Base-by-base conservation (phyloP, 2,329 filamentous ascomycete species). In the Saccharata proteae region DNA sequence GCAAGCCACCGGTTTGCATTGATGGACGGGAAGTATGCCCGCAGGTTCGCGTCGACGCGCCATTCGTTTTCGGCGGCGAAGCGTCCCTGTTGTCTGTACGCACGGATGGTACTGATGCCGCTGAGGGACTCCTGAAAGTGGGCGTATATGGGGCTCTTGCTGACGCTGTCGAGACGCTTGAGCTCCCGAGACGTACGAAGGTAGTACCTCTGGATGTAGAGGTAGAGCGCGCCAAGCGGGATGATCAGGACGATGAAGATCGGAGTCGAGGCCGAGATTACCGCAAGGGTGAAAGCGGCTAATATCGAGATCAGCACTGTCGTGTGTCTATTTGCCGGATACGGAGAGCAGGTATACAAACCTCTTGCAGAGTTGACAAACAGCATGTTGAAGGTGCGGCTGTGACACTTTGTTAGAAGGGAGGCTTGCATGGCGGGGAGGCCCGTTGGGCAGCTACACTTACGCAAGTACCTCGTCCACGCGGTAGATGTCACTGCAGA, bases 91-190 rank as follows among this genome's bases (percentile, higher is more conserved):
- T 98, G 88, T 39, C 79, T 72, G 62, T 93, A 98, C 20, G 90
- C 92, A 42, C 92, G 80, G 49, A 98, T 96, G 8, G 90, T 98
- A 38, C 82, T 83, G 50, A 94, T 80, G 25, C 90, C 90, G 39
- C 84, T 88, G 7, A 98, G 71, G 2, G 85, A 92, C 59, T 98
- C 92, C 53, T 98, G 90, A 62, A 98, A 98, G 57, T 98, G 92
- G 5, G 90, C 90, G 55, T 86, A 98, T 46, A 98, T 93, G 16
- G 92, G 92, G 54, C 86, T 94, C 46, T 85, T 78, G 53, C 80
- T 93, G 43, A 96, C 80, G 52, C 86, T 94, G 58, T 98, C 90
- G 37, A 98, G 68, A 42, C 90, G 74, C 66, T 98, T 98, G 41
- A 98, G 69, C 61, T 98, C 92, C 40, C 92, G 80, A 37, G 90